A percentile compares a stretch with the other conserved stretches of the same genome.
These are phyloP conservation scores for Kazachstania sp. DNA, from an alignment of 1,139 yeast genomes.

Conservation along the genomic window DNA sequence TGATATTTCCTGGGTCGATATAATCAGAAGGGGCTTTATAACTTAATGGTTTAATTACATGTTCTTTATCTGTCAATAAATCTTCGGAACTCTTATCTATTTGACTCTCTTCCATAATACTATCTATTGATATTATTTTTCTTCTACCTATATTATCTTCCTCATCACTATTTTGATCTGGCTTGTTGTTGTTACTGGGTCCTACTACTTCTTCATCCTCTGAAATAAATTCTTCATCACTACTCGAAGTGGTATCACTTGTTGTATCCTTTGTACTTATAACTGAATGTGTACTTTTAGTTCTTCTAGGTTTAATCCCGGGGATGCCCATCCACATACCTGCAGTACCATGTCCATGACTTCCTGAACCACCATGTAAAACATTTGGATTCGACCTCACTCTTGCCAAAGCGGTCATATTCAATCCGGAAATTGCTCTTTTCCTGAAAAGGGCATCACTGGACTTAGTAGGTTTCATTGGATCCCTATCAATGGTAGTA, in stretches of 20 bases:
- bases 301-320: constrained; percentile 24
- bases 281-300: constrained; percentile 25
- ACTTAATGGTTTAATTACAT: constrained; percentile 11
- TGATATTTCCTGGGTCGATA: neutral
- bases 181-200: constrained; percentile 15
- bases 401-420: constrained; percentile 26
- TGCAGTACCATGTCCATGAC: constrained; percentile 2
- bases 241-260: constrained; percentile 4
- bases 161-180: constrained; percentile 11
- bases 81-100: constrained; percentile 2
- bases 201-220: constrained; percentile 11
- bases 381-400: constrained; percentile 21
- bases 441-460: constrained; percentile 25
- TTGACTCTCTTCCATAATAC: constrained; percentile 2
- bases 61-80: neutral
- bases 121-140: constrained; percentile 5
- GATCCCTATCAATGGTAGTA: constrained; percentile 4
- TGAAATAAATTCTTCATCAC: constrained; percentile 16
- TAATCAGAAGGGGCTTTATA: constrained; percentile 23
- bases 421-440: constrained; percentile 27
- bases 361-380: constrained; percentile 1
- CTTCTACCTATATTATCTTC: neutral
- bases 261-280: constrained; percentile 18
- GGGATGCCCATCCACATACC: constrained; percentile 8
- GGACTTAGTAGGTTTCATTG: constrained; percentile 7